Conservation (phyloP, 2,329 filamentous ascomycete species). For the Fusarium buxicola region DNA sequence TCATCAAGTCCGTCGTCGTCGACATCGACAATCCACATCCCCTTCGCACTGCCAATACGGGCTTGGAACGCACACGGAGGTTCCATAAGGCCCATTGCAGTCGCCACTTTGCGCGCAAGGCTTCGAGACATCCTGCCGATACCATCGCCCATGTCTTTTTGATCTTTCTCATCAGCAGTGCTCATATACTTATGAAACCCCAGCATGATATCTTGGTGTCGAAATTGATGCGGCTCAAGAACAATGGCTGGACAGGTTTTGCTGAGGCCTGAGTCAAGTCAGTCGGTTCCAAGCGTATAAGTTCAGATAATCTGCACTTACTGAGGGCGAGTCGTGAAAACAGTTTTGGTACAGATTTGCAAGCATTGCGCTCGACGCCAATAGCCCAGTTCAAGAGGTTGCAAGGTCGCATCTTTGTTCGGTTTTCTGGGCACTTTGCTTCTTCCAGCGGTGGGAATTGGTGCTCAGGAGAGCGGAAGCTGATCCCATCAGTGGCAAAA, state of each 20-base stretch:
- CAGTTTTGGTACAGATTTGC: constrained; percentile 64
- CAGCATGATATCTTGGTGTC: constrained; percentile 18
- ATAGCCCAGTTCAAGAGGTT: constrained; percentile 66
- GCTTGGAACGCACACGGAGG: constrained; percentile 75
- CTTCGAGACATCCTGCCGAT: constrained; percentile 73
- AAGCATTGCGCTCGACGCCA: constrained; percentile 56
- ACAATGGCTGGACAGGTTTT: constrained; percentile 60
- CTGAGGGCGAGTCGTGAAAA: constrained; percentile 69
- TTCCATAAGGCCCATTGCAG: constrained; percentile 61
- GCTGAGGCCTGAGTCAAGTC: constrained; percentile 59
- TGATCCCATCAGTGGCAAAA: constrained; percentile 65
- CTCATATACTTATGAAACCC: constrained; percentile 65
- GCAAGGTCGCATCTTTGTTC: constrained; percentile 52
- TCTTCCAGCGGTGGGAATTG: constrained; percentile 43
- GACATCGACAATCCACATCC: constrained; percentile 76
- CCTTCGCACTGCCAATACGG: constrained; percentile 79
- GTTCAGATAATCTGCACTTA: constrained; percentile 45
- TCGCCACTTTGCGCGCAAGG: constrained; percentile 65
- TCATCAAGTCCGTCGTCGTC: constrained; percentile 54
- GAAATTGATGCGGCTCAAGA: constrained; percentile 61
- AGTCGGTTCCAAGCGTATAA: background rate
- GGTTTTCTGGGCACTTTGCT: constrained; percentile 29
- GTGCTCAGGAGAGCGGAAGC: constrained; percentile 48
- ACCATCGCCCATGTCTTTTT: constrained; percentile 72
- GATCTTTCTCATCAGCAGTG: constrained; percentile 57